Conservation (phyloP, 2,329 filamentous ascomycete species). For the Tolypocladium guangdongense region DNA sequence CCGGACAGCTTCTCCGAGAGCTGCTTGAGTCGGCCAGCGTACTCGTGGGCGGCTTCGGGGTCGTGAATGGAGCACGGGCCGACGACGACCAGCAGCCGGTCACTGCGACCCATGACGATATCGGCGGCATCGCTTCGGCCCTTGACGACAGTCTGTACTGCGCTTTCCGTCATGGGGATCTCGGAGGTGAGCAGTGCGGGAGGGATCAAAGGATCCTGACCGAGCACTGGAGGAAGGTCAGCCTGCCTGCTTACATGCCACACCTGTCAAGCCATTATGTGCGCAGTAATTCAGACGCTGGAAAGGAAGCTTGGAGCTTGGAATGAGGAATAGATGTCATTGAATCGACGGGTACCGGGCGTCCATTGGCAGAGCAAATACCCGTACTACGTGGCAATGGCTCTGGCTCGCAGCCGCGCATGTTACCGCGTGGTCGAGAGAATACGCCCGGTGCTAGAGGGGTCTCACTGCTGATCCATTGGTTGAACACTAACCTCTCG, state of each 20-base stretch:
- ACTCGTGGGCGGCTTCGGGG: conserved; percentile 77
- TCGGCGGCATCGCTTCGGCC: conserved; percentile 58
- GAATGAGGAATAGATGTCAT: neutral
- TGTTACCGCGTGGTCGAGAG: neutral
- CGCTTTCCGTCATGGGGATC: conserved; percentile 57
- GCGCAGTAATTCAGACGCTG: neutral
- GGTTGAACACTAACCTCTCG: conserved; percentile 23
- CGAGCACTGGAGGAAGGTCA: conserved; percentile 55
- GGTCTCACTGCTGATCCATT: neutral
- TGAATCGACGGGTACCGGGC: neutral
- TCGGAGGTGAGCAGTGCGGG: conserved; percentile 80
- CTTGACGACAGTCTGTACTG: conserved; percentile 58
- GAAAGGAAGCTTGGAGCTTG: neutral
- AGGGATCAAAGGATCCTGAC: conserved; percentile 87
- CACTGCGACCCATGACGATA: conserved; percentile 68
- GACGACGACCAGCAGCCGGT: conserved; percentile 87
- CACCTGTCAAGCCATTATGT: neutral
- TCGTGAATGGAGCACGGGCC: conserved; percentile 98
- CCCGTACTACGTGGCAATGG: neutral
- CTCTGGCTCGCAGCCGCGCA: neutral
- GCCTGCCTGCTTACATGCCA: neutral
- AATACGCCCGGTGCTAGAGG: neutral
- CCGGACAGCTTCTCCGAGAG: conserved; percentile 69
- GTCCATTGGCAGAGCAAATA: neutral
- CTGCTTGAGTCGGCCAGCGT: conserved; percentile 66